Base-by-base conservation (phyloP, 805 yeast species). In the Ogataea trehalophila region DNA sequence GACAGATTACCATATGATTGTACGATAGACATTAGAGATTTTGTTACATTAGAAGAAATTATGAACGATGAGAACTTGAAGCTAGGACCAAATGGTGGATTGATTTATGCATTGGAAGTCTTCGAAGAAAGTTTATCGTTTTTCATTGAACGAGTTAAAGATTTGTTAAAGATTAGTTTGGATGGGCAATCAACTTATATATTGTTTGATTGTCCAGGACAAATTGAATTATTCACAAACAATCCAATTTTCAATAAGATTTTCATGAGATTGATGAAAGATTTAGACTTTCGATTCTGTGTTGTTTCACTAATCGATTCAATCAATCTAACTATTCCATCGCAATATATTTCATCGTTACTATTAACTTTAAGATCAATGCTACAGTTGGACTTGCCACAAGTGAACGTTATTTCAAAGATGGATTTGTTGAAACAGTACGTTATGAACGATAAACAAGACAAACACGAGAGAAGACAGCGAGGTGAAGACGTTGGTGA, bases 171-270 rank as follows among this genome's bases (percentile, higher is more conserved):
- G 35, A 15, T 65, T 1, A 59, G 67, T 48, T 40, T 59, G 37
- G 83, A 80, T 47, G 69, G 66, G 9, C 60, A 62, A 37, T 71
- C 71, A 20, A 79, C 83, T 37, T 89, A 89, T 55, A 64, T 89
- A 13, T 71, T 89, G 4, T 87, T 89, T 67, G 97, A 89, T 65
- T 87, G 95, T 60, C 97, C 97, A 1, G 99, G 99, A 1, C 99
- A 94, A 64, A 94, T 90, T 1, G 99, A 94, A 63, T 75, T 94
- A 15, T 94, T 87, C 68, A 94, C 99, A 3, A 95, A 87, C 60
- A 95, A 88, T 58, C 77, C 83, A 1, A 82, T 96, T 0, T 69
- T 95, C 39, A 75, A 74, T 38, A 72, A 72, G 44, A 84, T 94
- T 5, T 87, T 91, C 66, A 76, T 77, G 51, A 73, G 64, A 41